A percentile compares a stretch with the other conserved stretches of the same genome.
These are phyloP conservation scores for Stachybotrys chartarum DNA, from an alignment of 2,329 filamentous ascomycete species.

Conservation along the genomic window DNA sequence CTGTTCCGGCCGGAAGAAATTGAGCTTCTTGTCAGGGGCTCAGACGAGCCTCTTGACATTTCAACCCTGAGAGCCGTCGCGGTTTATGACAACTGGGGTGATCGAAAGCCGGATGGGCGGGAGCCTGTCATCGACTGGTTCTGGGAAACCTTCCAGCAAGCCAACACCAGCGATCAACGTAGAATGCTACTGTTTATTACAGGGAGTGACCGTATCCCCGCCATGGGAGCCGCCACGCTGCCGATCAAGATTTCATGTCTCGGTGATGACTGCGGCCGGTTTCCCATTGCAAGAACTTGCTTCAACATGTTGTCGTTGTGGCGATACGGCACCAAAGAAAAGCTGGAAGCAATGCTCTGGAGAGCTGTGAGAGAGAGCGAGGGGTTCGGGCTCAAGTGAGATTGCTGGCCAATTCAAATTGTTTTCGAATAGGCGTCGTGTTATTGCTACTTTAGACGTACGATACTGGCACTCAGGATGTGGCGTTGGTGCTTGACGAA, in stretches of 20 bases:
- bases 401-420: neutral
- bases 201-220: constrained; percentile 83
- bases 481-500: neutral
- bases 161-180: constrained; percentile 61
- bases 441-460: neutral
- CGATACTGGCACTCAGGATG: neutral
- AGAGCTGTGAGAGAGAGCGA: constrained; percentile 83
- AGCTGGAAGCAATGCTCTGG: constrained; percentile 69
- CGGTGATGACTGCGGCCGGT: constrained; percentile 66
- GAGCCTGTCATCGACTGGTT: constrained; percentile 77
- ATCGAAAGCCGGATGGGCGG: constrained; percentile 42
- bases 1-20: constrained; percentile 89
- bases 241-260: constrained; percentile 70
- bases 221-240: constrained; percentile 75
- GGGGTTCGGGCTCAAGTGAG: constrained; percentile 80
- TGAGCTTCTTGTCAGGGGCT: constrained; percentile 77
- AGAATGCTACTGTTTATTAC: constrained; percentile 82
- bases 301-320: constrained; percentile 81
- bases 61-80: constrained; percentile 68
- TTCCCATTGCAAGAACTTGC: constrained; percentile 81
- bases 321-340: constrained; percentile 59
- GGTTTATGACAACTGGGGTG: constrained; percentile 74
- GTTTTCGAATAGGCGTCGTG: neutral
- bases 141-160: constrained; percentile 71
- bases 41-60: constrained; percentile 77